Evolutionary conservation across 352 stramenopile genomes (phyloP).

Genomic region (Globisporangium spinosum): DNA sequence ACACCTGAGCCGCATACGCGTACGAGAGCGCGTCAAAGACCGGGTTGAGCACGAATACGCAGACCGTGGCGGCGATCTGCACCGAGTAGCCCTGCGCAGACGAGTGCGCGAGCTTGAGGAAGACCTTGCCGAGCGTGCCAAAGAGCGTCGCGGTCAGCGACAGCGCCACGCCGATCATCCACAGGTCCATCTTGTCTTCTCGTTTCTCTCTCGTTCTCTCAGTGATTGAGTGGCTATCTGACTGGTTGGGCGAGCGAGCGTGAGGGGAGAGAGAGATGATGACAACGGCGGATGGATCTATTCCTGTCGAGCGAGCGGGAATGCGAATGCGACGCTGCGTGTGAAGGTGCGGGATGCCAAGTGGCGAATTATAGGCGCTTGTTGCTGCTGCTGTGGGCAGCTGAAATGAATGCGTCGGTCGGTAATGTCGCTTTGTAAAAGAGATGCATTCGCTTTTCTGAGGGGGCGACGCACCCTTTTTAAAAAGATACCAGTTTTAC

Average conservation of each 20-base stretch:
- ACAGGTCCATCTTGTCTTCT: slow-evolving; percentile 25
- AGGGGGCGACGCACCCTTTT: neutral
- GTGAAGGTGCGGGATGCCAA: neutral
- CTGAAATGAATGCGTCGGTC: neutral
- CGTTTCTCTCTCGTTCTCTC: neutral
- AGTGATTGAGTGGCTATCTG: neutral
- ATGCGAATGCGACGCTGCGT: neutral
- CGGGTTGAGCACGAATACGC: slow-evolving; percentile 81
- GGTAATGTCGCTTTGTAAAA: slow-evolving; percentile 7
- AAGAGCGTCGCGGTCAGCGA: slow-evolving; percentile 83
- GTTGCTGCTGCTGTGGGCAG: neutral
- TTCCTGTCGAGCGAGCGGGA: neutral
- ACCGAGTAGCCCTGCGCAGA: slow-evolving; percentile 47
- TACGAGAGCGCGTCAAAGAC: slow-evolving; percentile 87
- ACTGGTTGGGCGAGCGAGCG: neutral
- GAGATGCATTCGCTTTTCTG: neutral
- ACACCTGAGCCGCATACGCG: slow-evolving; percentile 77
- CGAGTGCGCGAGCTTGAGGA: slow-evolving; percentile 84
- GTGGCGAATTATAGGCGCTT: neutral
- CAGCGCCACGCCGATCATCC: slow-evolving; percentile 72
- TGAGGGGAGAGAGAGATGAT: neutral
- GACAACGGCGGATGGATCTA: neutral
- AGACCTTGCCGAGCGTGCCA: slow-evolving; percentile 82
- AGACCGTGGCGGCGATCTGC: slow-evolving; percentile 67
- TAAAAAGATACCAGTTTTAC: neutral